Base-by-base conservation (phyloP, 805 yeast genomes). In the Blastobotrys parvus region DNA sequence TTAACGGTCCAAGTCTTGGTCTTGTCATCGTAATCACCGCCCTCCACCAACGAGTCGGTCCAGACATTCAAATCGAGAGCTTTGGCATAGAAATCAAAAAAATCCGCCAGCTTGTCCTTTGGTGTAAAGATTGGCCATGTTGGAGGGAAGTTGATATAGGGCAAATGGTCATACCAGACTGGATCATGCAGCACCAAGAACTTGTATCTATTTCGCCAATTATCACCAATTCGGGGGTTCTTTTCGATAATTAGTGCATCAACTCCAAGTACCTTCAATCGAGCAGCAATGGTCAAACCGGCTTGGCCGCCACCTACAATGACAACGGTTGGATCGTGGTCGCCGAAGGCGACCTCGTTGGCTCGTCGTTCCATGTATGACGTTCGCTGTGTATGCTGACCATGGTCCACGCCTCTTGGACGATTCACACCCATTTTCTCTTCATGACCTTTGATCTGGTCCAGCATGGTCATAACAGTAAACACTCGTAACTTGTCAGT, bases 271-370 rank as follows among this genome's bases (percentile, higher is more conserved):
- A 58, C 54, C 45, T 65, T 66, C 52, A 69, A 55, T 40, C 72
- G 55, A 0, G 74, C 71, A 30, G 73, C 72, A 29, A 62, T 51
- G 21, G 64, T 64, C 22, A 70, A 53, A 3, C 74, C 74, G 47
- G 66, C 64, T 52, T 70, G 75, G 20, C 75, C 74, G 44, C 71
- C 75, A 33, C 75, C 74, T 37, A 70, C 69, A 47, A 70, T 56
- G 31, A 70, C 55, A 17, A 69, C 74, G n/a, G 61, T 38, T 3
- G 74, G 74, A 3, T 47, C 46, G 34, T 47, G 39, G 20, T 17
- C 35, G 10, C 21, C 21, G 35, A 15, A 32, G 19, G 41, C 45
- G 32, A 32, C 18, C 29, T 45, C 42, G 15, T 29, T 36, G n/a
- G 15, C 35, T 16, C 41, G 43, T 10, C 22, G n/a, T n/a, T 38